Percentiles rank a stretch among this genome's conserved stretches.
These are phyloP conservation scores for Ophiostoma sp. DNA, from an alignment of 2,329 filamentous ascomycete genomes.

Conservation along the genomic window DNA sequence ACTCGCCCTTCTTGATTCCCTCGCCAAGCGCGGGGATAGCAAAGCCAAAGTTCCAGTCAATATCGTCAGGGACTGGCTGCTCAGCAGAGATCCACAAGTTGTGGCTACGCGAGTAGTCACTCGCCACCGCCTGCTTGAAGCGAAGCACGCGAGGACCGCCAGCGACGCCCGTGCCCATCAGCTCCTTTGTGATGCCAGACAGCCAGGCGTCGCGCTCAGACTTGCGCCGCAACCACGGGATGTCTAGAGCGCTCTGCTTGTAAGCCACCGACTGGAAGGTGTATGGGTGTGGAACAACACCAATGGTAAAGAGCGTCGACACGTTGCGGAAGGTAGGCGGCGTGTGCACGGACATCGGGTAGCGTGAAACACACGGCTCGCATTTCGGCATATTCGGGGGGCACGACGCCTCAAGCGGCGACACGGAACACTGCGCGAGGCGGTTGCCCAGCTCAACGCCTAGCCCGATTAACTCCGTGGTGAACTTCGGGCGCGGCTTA, in stretches of 20 bases:
- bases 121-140: conserved; percentile 78
- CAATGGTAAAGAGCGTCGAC: conserved; percentile 71
- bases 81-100: conserved; percentile 80
- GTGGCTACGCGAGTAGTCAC: conserved; percentile 55
- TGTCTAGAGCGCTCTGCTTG: conserved; percentile 55
- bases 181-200: conserved; percentile 59
- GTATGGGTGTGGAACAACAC: conserved; percentile 85
- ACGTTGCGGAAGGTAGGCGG: conserved; percentile 65
- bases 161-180: conserved; percentile 59
- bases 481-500: conserved; percentile 71
- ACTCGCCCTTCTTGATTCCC: conserved; percentile 47
- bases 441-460: conserved; percentile 68
- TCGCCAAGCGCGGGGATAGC: conserved; percentile 54
- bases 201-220: conserved; percentile 77
- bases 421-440: conserved; percentile 67
- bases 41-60: conserved; percentile 91
- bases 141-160: conserved; percentile 61
- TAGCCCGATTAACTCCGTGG: conserved; percentile 63
- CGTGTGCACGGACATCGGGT: conserved; percentile 61
- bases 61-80: conserved; percentile 56
- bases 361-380: conserved; percentile 62
- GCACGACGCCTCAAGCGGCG: conserved; percentile 69
- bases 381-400: conserved; percentile 76
- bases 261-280: conserved; percentile 67
- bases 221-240: conserved; percentile 60